Evolutionary conservation across 2,329 filamentous ascomycete species (phyloP).

Genomic region (Thelonectria olida): DNA sequence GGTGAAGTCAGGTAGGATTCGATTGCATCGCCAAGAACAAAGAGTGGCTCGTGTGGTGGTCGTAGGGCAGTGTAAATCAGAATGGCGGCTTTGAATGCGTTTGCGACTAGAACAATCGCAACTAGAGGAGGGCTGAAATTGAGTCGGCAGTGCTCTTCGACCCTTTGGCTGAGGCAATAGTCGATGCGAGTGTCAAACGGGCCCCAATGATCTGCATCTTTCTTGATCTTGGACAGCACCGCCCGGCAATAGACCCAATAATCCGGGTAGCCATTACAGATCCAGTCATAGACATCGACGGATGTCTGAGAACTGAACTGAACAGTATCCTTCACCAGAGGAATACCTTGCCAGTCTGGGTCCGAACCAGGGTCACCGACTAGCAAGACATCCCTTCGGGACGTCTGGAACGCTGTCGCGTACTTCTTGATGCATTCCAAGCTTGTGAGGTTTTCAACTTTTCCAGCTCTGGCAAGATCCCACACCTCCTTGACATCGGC

Average conservation of each 20-base stretch:
- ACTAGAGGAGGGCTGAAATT: not conserved
- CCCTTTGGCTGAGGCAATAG: not conserved
- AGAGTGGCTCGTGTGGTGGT: not conserved
- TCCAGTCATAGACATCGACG: not conserved
- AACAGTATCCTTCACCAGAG: not conserved
- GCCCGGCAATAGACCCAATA: not conserved
- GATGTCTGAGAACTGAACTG: not conserved
- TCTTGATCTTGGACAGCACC: not conserved
- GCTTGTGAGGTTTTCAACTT: constrained; percentile 10
- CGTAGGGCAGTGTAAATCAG: not conserved
- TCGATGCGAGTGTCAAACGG: not conserved
- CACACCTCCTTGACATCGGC: not conserved
- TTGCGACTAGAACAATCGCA: not conserved
- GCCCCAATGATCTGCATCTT: not conserved
- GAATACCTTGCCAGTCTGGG: not conserved
- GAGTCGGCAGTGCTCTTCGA: not conserved
- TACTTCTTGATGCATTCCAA: constrained; percentile 15
- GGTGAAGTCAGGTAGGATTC: not conserved
- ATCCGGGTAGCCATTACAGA: not conserved
- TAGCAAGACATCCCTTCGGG: not conserved
- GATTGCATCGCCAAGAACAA: constrained; percentile 4
- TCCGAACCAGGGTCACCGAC: not conserved
- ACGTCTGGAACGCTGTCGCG: constrained; percentile 9
- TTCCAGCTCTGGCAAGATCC: not conserved
- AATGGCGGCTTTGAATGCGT: not conserved